Percentiles rank a stretch among this genome's conserved stretches.
Conservation (phyloP, 2,329 filamentous ascomycete genomes). For the Escovopsis sp. region DNA sequence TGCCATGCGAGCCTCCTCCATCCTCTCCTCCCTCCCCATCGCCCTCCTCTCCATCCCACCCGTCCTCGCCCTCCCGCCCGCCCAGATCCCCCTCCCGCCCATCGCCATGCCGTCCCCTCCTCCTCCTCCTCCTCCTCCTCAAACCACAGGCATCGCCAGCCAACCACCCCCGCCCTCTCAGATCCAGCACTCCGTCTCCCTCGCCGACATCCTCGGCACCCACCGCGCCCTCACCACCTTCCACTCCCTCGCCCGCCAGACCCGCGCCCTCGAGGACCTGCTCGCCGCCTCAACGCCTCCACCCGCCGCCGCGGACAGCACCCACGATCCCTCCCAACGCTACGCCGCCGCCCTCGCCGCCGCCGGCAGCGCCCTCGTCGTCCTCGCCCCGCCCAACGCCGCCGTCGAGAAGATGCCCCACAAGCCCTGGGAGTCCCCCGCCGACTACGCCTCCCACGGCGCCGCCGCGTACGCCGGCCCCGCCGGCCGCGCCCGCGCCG, state of each 20-base stretch:
- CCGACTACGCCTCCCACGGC: slow-evolving; percentile 56
- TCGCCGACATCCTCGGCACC: slow-evolving; percentile 73
- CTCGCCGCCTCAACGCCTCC: slow-evolving; percentile 31
- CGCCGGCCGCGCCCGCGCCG: slow-evolving; percentile 61
- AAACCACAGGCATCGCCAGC: slow-evolving; percentile 9
- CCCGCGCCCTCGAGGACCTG: slow-evolving; percentile 51
- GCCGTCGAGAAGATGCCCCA: slow-evolving; percentile 63
- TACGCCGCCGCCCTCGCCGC: no score
- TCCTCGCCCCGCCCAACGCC: slow-evolving; percentile 76
- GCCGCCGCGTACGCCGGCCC: slow-evolving; percentile 60
- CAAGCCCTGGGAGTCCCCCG: slow-evolving; percentile 74
- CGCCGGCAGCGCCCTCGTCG: slow-evolving; percentile 11
- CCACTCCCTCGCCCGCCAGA: slow-evolving; percentile 63
- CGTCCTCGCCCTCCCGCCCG: neutral
- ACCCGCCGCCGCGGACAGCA: slow-evolving; percentile 53
- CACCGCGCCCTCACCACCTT: slow-evolving; percentile 74
- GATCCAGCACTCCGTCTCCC: slow-evolving; percentile 41
- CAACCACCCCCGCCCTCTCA: slow-evolving; percentile 10
- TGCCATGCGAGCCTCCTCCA: neutral
- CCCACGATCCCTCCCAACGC: no score
- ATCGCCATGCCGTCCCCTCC: slow-evolving; percentile 11
- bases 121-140: no score
- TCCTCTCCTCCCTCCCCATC: neutral
- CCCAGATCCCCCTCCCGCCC: slow-evolving; percentile 3
- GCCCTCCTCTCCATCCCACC: neutral